Conservation (phyloP, 306 rosid species). For the Cicer judaicum region DNA sequence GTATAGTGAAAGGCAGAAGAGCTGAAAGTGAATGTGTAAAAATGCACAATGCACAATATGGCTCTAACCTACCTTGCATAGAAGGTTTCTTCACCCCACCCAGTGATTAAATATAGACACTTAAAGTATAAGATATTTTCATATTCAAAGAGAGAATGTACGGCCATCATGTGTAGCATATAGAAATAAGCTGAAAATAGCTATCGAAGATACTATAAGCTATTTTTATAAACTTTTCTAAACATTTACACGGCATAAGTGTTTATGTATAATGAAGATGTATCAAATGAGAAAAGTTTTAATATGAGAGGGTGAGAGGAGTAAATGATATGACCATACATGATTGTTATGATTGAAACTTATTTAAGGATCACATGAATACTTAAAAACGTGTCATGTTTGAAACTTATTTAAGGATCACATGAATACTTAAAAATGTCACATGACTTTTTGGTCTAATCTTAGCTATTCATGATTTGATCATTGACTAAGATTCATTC, state of each 20-base stretch:
- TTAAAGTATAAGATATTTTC: not conserved
- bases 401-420: too few species aligned
- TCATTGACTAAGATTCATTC: too few species aligned
- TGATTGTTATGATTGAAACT: too few species aligned
- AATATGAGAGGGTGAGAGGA: too few species aligned
- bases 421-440: too few species aligned
- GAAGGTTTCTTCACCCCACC: conserved; percentile 5
- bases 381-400: too few species aligned
- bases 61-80: conserved; percentile 3
- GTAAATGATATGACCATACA: too few species aligned
- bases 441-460: too few species aligned
- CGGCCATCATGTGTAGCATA: not conserved
- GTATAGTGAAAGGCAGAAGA: not conserved
- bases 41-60: too few species aligned
- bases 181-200: not conserved
- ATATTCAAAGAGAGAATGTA: not conserved
- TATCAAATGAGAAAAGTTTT: too few species aligned
- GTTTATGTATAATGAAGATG: not conserved
- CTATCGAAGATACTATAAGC: not conserved
- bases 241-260: not conserved
- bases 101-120: not conserved
- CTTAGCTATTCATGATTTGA: too few species aligned
- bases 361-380: too few species aligned
- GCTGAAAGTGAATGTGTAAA: not conserved
- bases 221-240: not conserved